These are phyloP conservation scores for Pulveroboletus sp. DNA, from an alignment of 768 basidiomycete genomes.

Conservation along the genomic window DNA sequence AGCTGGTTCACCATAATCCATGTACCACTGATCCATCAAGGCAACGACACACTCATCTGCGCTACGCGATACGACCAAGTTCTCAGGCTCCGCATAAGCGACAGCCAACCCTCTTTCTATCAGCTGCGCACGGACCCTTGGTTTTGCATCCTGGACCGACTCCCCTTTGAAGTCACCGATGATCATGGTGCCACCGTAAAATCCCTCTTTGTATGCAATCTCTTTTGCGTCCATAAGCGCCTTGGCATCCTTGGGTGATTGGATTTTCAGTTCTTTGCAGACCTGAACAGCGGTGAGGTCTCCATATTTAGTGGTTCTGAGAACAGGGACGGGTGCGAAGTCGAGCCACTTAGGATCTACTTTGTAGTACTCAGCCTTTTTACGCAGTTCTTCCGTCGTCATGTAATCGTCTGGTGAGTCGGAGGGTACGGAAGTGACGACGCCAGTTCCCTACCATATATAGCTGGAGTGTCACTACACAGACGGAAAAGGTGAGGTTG, in stretches of 20 bases:
- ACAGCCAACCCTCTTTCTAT: conserved; percentile 75
- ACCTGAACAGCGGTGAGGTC: conserved; percentile 82
- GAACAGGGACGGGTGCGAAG: conserved; percentile 80
- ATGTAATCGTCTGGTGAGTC: conserved; percentile 97
- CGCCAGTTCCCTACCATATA: conserved; percentile 78
- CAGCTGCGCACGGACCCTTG: conserved; percentile 79
- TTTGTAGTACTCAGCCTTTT: conserved; percentile 95
- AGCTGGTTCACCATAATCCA: conserved; percentile 89
- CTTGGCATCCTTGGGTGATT: conserved; percentile 90
- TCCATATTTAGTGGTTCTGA: conserved; percentile 89
- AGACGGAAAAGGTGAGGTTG: background rate
- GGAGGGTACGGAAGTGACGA: conserved; percentile 96
- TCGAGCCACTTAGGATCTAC: conserved; percentile 86
- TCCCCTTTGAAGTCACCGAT: conserved; percentile 88
- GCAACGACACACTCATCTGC: conserved; percentile 98
- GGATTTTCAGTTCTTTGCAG: conserved; percentile 87
- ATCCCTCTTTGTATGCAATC: conserved; percentile 96
- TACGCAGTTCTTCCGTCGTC: conserved; percentile 85
- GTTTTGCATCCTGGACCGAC: conserved; percentile 87
- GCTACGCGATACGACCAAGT: conserved; percentile 80
- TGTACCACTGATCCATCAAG: conserved; percentile 98
- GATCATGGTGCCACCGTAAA: conserved; percentile 90
- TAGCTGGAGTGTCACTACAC: conserved; percentile 1
- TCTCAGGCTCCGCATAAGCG: conserved; percentile 94
- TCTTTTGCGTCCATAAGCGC: conserved; percentile 96